Evolutionary conservation across 2,329 filamentous ascomycete species (phyloP), one percentile per base, ranked within the genome.

Genomic region (Thelonectria discophora): DNA sequence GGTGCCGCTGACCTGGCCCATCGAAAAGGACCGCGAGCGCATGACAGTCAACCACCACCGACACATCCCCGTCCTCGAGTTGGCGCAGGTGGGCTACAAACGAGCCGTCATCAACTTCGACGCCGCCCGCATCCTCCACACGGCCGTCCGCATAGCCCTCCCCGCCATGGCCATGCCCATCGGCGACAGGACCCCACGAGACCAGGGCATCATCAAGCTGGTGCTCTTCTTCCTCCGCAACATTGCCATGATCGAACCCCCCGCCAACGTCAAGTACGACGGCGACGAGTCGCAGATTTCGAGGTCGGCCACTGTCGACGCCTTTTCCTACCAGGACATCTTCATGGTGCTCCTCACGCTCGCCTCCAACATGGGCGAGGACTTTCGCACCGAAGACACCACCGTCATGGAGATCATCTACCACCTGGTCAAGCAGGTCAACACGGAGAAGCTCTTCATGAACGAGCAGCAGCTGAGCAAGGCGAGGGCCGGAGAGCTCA

Each of bases 21-120:
- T 97, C 72, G 92, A 97, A 64, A 86, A 88, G 68, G 88, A 94
- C 62, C 83, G 87, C 64, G 88, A 90, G 61, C 86, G 90, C 72
- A 94, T 95, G 86, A 98, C 93, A 4, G 82, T 93, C 70, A 98
- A 99, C 74, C 93, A 98, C 75, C 91, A 97, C 75, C 88, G 93
- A 59, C 95, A 99, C 78, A 86, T 94, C 42, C 93, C 95, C 1
- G 95, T 95, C 57, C 84, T 99, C 18, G 90, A 95, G 75, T 86
- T 97, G 58, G 90, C 92, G 0, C 95, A 98, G 74, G 85, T 97
- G 5, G 86, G 86, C 63, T 99, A 99, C 80, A 99, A 99, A 79
- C 87, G 92, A 57, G 89, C 90, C 5, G 88, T 97, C 43, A 86
- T 99, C 67, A 93, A 95, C 69, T 93, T 91, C 74, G 91, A 94